Base-by-base conservation (phyloP, 352 stramenopile species). In the Globisporangium canariense region DNA sequence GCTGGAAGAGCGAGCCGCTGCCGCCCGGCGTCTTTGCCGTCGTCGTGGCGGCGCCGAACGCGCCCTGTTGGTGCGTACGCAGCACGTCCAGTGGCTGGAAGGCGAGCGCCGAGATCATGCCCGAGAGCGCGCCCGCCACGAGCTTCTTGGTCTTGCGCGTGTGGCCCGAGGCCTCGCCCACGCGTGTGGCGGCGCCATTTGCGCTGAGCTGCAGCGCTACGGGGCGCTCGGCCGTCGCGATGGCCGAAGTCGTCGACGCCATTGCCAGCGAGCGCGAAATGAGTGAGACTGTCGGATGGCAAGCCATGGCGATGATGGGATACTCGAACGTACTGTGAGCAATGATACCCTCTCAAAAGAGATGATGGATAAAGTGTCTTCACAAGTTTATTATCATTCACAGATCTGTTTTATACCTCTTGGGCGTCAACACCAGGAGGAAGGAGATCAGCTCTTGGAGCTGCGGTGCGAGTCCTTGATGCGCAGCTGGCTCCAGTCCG, bases 1-100 rank as follows among this genome's bases (percentile, higher is more conserved):
- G 58, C 41, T 66, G 49, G 36, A 55, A 57, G 60, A 51, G 30
- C 38, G 65, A 41, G 61, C n/a, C 25, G 9, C 5, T 25, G 7
- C 18, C 10, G 7, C 18, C 10, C 6, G 57, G 4, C 11, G 9
- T 18, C 4, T 30, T 40, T 7, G 4, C 9, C 7, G 58, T 40
- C 7, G 40, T 22, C 14, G 62, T 50, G 22, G 50, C 57, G 4
- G 62, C 60, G 20, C 78, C 79, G 64, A 94, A 96, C 4, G 83
- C 84, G 41, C 87, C 87, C 45, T 96, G 87, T 54, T 96, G 87
- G 54, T 91, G 83, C 25, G 87, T 96, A 49, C 86, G 83, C 61
- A 96, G 69, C 60, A 96, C 87, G 50, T 96, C 87, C 18, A 96
- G 72, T 18, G 87, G 87, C 71, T 96, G 87, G 70, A 96, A 95